phyloP scores from a whole-genome alignment of 2,329 filamentous ascomycete species.

The Penicillium sp. region DNA sequence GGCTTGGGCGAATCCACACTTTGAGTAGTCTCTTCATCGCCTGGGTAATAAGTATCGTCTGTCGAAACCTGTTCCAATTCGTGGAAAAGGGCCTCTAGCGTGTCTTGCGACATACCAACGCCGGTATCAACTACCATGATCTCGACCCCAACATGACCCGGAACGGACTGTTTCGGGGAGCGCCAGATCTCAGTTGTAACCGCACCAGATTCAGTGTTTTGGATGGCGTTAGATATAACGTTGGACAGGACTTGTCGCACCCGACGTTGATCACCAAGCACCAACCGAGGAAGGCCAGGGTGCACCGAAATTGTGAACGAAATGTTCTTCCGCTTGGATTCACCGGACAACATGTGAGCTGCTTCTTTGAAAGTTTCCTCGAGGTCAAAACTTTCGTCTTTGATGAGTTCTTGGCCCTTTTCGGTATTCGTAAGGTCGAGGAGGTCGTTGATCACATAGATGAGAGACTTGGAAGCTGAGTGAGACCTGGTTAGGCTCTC shows the following conservation, averaged over 20 bases:
- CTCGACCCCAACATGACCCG: constrained; percentile 67
- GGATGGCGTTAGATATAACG: constrained; percentile 79
- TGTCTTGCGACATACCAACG: constrained; percentile 60
- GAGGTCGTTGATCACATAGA: constrained; percentile 92
- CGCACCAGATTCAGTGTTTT: constrained; percentile 69
- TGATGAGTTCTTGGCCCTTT: constrained; percentile 75
- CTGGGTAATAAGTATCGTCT: constrained; percentile 48
- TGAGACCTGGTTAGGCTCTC: constrained; percentile 84
- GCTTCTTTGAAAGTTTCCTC: constrained; percentile 72
- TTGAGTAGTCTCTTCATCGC: constrained; percentile 32
- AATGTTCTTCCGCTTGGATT: constrained; percentile 75
- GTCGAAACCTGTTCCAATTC: constrained; percentile 67
- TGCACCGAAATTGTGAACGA: constrained; percentile 68
- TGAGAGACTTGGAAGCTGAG: constrained; percentile 86
- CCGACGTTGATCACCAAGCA: constrained; percentile 76
- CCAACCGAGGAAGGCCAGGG: constrained; percentile 66
- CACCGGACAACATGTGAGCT: constrained; percentile 70
- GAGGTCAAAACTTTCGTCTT: constrained; percentile 78
- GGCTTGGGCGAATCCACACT: not conserved
- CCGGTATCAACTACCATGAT: constrained; percentile 77
- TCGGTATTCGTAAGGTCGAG: constrained; percentile 87
- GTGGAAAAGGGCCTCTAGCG: constrained; percentile 62
- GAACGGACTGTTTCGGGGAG: constrained; percentile 43
- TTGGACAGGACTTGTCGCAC: constrained; percentile 84
- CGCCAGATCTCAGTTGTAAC: constrained; percentile 73